A percentile compares a stretch with the other conserved stretches of the same genome.
These are phyloP conservation scores for Phytophthora tubulina DNA, from an alignment of 352 stramenopile genomes.

Conservation along the genomic window DNA sequence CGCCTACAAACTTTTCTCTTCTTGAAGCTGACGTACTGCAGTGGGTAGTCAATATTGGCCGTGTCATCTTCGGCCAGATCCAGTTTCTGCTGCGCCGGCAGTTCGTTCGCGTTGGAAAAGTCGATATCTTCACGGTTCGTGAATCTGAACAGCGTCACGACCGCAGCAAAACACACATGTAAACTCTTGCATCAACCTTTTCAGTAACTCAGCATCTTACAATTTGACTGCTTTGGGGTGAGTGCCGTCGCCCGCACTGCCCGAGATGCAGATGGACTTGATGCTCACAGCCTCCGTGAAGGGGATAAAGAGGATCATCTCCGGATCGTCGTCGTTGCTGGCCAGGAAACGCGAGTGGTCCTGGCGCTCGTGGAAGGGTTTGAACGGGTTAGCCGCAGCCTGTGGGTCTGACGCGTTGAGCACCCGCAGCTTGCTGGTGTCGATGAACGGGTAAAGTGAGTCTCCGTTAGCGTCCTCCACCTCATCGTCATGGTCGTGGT, in stretches of 20 bases:
- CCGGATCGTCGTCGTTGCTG: constrained; percentile 86
- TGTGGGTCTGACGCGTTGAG: constrained; percentile 77
- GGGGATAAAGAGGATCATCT: constrained; percentile 87
- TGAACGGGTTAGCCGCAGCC: constrained; percentile 80
- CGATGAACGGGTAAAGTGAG: constrained; percentile 86
- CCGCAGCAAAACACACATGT: constrained; percentile 1
- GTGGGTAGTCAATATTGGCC: constrained; percentile 77
- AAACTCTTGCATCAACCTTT: neutral
- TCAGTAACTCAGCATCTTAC: constrained; percentile 35
- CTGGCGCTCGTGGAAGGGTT: constrained; percentile 79
- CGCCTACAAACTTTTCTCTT: neutral
- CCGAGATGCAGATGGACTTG: constrained; percentile 90
- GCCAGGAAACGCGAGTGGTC: constrained; percentile 71
- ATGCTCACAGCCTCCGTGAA: constrained; percentile 91
- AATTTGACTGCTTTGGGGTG: constrained; percentile 88
- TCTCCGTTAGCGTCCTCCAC: constrained; percentile 79
- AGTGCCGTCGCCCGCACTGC: constrained; percentile 69
- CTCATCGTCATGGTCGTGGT: constrained; percentile 71
- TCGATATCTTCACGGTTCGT: constrained; percentile 89
- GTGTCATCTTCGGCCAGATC: constrained; percentile 79
- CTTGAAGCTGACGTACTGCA: constrained; percentile 56
- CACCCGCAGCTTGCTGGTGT: constrained; percentile 88
- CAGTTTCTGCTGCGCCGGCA: constrained; percentile 78
- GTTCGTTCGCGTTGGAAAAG: constrained; percentile 83
- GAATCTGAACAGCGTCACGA: constrained; percentile 51